Evolutionary conservation across 768 basidiomycete species (phyloP), one percentile per base, ranked within the genome.

Genomic region (Psilocybe azurescens): DNA sequence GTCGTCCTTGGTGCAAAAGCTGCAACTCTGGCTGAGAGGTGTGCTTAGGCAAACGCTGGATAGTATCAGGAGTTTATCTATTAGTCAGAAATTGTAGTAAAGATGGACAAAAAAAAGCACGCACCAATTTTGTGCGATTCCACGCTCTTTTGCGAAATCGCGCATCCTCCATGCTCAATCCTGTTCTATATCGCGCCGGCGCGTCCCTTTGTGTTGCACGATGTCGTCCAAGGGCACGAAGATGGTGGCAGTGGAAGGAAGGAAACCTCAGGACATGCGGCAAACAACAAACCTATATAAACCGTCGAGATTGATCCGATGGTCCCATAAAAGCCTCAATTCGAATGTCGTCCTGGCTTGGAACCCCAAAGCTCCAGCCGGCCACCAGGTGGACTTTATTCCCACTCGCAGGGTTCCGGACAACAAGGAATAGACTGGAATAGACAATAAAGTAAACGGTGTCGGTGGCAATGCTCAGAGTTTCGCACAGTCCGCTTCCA

Each of bases 11-110:
- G 32, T 74, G 79, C n/a, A 73, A 68, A 16, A 83, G 72, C 60
- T 78, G 77, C 10, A 84, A 74, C 8, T 74, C 74, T 20, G 83
- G 83, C 48, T 84, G 73, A 30, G 83, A 84, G 65, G 76, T 76
- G 32, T 81, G 79, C 61, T 80, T 77, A 16, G 74, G 72, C 24
- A 85, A 72, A 66, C 81, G 69, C 83, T 85, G 33, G 7, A 56
- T n/a, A 28, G 14, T 50, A 44, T 44, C 41, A n/a, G 14, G 41
- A 36, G 8, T 44, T 44, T 11, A 44, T 16, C 8, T n/a, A 44
- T 39, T 16, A 30, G 28, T 13, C n/a, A 7, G 30, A 7, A 18
- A 28, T 16, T 48, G 28, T 46, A 16, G 11, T 16, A 8, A 5
- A 44, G 8, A 24, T 28, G 14, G 28, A 48, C 24, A 4, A 46